Base-by-base conservation (phyloP, 2,329 filamentous ascomycete genomes). In the Cladosporium oxysporum region DNA sequence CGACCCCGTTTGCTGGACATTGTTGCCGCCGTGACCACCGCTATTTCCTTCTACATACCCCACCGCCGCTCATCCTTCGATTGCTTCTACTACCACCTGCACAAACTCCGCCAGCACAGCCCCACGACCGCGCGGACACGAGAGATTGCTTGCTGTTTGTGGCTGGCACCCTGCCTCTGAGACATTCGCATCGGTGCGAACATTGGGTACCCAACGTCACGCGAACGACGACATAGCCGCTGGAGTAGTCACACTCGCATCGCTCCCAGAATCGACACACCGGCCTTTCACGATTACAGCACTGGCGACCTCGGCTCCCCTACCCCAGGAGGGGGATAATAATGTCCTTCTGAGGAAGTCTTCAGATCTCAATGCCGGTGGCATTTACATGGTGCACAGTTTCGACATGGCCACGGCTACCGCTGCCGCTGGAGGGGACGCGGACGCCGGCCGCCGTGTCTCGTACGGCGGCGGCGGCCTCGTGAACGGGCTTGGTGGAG, bases 331-430 rank as follows among this genome's bases (percentile, higher is more conserved):
- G 64, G 70, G 72, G 71, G 70, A 74, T 66, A 66, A 69, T 69
- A 68, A 73, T 72, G 72, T 69, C 66, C 58, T 66, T 33, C 41
- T 69, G 65, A 73, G 73, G 68, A 75, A 76, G 68, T 74, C 71
- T 66, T 70, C 73, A 58, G 68, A 71, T 66, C 70, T 73, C 71
- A 71, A 75, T 74, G 75, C 71, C 63, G 70, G 66, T 31, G 67
- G 69, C 69, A 72, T 74, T 66, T 76, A 80, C 79, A 79, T 81
- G 79, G 77, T 80, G 74, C 76, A 80, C 76, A 75, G 75, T 68
- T 72, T 80, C 75, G 81, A 81, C 69, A 85, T 85, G 84, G 82
- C 83, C 76, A 81, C 80, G 70, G 79, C 83, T 75, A 75, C 82
- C 75, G 76, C 80, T 74, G 81, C 82, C 74, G 76, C 81, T 70